Conservation (phyloP, 805 yeast genomes). For the Pichia cephalocereana region DNA sequence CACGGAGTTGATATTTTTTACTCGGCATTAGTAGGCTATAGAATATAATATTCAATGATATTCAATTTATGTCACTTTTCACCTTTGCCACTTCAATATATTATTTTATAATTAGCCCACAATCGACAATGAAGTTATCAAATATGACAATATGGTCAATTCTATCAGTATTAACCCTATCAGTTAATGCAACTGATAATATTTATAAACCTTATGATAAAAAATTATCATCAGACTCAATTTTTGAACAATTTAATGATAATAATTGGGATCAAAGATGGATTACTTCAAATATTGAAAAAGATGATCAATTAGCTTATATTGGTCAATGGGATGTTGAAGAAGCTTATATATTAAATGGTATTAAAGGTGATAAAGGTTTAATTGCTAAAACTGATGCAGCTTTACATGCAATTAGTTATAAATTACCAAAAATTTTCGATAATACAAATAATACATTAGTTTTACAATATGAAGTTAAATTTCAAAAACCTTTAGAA, state of each 20-base stretch:
- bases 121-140: background rate
- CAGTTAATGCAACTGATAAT: constrained; percentile 18
- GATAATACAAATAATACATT: constrained; percentile 54
- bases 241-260: constrained; percentile 57
- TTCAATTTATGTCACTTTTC: no score
- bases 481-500: constrained; percentile 63
- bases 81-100: no score
- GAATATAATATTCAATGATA: no score
- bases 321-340: constrained; percentile 72
- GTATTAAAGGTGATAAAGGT: constrained; percentile 59
- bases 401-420: constrained; percentile 75
- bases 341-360: constrained; percentile 49
- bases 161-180: background rate
- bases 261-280: constrained; percentile 35
- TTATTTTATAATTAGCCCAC: background rate
- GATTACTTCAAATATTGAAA: constrained; percentile 50
- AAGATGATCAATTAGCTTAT: constrained; percentile 47
- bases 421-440: constrained; percentile 46
- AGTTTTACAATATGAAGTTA: constrained; percentile 85
- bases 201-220: constrained; percentile 26
- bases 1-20: no score
- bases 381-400: constrained; percentile 69
- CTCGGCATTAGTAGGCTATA: no score
- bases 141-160: background rate
- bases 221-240: constrained; percentile 32